A percentile compares a stretch with the other conserved stretches of the same genome.
These are phyloP conservation scores for Penicillium frequentans DNA, from an alignment of 2,329 filamentous ascomycete genomes.

Conservation along the genomic window DNA sequence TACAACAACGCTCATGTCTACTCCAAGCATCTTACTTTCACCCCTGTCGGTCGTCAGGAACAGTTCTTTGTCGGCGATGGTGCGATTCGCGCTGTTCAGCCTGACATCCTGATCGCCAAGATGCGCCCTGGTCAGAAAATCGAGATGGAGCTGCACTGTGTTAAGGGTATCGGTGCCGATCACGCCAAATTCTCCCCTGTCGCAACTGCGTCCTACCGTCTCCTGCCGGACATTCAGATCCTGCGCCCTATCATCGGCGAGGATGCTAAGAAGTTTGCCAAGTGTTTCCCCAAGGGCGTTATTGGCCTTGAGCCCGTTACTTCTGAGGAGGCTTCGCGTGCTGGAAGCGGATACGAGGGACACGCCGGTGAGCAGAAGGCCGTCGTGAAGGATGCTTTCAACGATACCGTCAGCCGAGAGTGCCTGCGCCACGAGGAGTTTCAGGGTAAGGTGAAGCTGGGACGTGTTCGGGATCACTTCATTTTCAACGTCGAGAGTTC, in stretches of 20 bases:
- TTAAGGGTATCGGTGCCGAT: constrained; percentile 90
- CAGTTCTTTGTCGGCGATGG: constrained; percentile 66
- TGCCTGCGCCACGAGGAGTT: constrained; percentile 90
- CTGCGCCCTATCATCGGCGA: constrained; percentile 76
- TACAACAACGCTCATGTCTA: constrained; percentile 86
- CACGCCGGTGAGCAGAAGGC: constrained; percentile 81
- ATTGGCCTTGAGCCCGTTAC: constrained; percentile 77
- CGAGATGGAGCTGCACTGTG: constrained; percentile 83
- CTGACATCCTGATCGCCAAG: constrained; percentile 92
- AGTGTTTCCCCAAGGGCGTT: constrained; percentile 87
- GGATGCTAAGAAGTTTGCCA: constrained; percentile 85
- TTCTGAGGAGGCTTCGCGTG: constrained; percentile 59
- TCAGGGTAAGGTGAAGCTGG: constrained; percentile 91
- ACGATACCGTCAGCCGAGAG: constrained; percentile 92
- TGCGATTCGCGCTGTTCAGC: constrained; percentile 75
- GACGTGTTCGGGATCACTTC: constrained; percentile 89
- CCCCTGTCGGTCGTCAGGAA: constrained; percentile 71
- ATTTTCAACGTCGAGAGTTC: constrained; percentile 95
- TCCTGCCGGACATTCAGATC: constrained; percentile 87
- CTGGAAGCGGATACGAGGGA: constrained; percentile 67
- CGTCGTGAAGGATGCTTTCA: constrained; percentile 83
- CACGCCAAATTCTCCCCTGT: constrained; percentile 98
- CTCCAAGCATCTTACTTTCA: constrained; percentile 73
- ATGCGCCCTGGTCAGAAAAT: constrained; percentile 87
- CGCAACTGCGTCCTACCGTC: constrained; percentile 87